Conservation (phyloP, 1,284 basidiomycete species). For the Afroboletus lepidellus region DNA sequence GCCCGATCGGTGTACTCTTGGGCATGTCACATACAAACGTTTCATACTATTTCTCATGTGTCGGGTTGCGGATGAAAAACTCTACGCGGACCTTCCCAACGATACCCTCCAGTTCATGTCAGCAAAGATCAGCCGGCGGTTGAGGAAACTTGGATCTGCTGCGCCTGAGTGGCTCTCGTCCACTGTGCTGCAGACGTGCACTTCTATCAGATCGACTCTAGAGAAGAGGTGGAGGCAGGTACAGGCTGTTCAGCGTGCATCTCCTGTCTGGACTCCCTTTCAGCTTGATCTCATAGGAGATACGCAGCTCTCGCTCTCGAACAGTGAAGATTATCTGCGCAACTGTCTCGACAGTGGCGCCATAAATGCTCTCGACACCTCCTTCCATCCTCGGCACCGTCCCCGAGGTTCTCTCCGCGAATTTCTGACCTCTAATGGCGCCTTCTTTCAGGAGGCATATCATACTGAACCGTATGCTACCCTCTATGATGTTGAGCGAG, state of each 20-base stretch:
- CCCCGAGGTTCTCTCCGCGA: background rate
- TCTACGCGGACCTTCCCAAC: constrained; percentile 7
- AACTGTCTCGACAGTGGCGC: background rate
- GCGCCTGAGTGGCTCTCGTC: background rate
- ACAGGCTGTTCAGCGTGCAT: background rate
- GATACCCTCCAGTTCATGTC: background rate
- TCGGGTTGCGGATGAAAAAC: constrained; percentile 18
- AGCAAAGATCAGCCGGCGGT: background rate
- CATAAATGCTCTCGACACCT: background rate
- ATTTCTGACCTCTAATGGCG: background rate
- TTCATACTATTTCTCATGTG: constrained; percentile 31
- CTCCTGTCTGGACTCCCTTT: background rate
- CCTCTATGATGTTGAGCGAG: background rate
- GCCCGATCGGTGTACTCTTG: constrained; percentile 21
- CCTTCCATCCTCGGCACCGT: background rate
- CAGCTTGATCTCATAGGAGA: background rate
- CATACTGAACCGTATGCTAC: background rate
- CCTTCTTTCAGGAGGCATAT: background rate
- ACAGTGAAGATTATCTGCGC: background rate
- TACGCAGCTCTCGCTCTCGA: background rate
- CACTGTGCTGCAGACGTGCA: background rate
- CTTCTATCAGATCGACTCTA: background rate
- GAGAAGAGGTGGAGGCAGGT: background rate
- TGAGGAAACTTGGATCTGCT: background rate
- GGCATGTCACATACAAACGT: constrained; percentile 38